phyloP scores from a whole-genome alignment of 768 basidiomycete species.

The Tylopilus sp. region DNA sequence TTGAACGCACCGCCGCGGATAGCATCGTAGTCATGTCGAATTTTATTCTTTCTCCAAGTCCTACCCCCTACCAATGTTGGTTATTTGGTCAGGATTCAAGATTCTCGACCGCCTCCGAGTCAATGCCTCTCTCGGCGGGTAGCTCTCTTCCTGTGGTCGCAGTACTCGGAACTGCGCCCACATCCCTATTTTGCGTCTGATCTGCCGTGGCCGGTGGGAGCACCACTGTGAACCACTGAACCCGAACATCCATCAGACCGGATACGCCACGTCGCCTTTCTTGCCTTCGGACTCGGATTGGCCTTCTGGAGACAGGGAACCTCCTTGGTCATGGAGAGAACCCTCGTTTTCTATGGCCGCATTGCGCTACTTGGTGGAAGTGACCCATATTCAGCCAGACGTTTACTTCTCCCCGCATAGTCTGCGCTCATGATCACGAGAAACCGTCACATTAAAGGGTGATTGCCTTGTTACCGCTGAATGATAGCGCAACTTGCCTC shows the following conservation, averaged over 20 bases:
- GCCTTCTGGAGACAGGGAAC: background rate
- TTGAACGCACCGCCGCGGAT: background rate
- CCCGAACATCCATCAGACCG: conserved; percentile 7
- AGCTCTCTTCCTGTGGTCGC: background rate
- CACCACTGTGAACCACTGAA: conserved; percentile 1
- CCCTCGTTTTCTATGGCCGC: background rate
- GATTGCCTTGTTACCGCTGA: conserved; percentile 23
- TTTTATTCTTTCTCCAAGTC: no score
- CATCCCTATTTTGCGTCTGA: conserved; percentile 16
- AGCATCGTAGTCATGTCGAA: background rate
- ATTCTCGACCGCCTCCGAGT: background rate
- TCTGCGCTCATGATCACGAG: conserved; percentile 17
- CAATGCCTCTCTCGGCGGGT: background rate
- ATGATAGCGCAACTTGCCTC: conserved; percentile 4
- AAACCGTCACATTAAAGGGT: conserved; percentile 9
- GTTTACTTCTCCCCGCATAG: conserved; percentile 7
- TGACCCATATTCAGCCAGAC: background rate
- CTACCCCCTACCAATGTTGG: background rate
- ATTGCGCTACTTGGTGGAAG: background rate
- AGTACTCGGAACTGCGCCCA: conserved; percentile 5
- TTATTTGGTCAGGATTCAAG: no score
- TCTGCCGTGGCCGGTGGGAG: conserved; percentile 8
- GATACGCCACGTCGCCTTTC: background rate
- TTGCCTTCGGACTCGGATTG: background rate
- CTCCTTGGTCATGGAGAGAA: background rate